These are phyloP conservation scores for Hypoxylon sp. DNA, from an alignment of 2,329 filamentous ascomycete genomes.

Conservation along the genomic window DNA sequence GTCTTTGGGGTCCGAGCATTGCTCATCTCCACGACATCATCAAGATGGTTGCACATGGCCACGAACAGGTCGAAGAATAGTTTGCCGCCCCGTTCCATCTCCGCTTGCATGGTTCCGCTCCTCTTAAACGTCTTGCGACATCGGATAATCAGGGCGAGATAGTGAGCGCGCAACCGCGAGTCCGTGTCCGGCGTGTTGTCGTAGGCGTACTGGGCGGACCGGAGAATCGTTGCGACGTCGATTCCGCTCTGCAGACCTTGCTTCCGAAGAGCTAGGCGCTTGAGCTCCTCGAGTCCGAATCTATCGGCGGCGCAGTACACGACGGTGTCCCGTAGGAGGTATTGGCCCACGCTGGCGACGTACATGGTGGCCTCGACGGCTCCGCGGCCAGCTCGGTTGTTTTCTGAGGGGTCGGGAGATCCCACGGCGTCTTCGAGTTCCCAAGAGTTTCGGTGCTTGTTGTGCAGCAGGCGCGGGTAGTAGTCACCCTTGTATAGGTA, in stretches of 20 bases:
- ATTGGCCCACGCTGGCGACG: slow-evolving; percentile 77
- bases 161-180: slow-evolving; percentile 93
- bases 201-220: slow-evolving; percentile 94
- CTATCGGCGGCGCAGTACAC: slow-evolving; percentile 93
- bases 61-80: slow-evolving; percentile 99
- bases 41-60: slow-evolving; percentile 97
- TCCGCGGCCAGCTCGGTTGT: slow-evolving; percentile 52
- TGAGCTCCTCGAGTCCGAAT: slow-evolving; percentile 92
- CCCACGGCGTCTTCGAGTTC: slow-evolving; percentile 79
- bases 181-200: slow-evolving; percentile 94
- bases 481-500: slow-evolving; percentile 98
- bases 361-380: slow-evolving; percentile 81
- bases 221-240: slow-evolving; percentile 89
- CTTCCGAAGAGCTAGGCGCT: slow-evolving; percentile 90
- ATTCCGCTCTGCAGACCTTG: slow-evolving; percentile 94
- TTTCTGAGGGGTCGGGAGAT: slow-evolving; percentile 53
- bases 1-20: slow-evolving; percentile 71
- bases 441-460: slow-evolving; percentile 88
- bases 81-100: slow-evolving; percentile 96
- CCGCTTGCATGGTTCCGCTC: slow-evolving; percentile 98
- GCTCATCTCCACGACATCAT: slow-evolving; percentile 91
- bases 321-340: slow-evolving; percentile 90
- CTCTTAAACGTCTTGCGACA: slow-evolving; percentile 98
- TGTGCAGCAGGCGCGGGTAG: slow-evolving; percentile 87
- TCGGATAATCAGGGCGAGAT: slow-evolving; percentile 96